Evolutionary conservation across 139 green algal genomes (phyloP), one percentile per base, ranked within the genome.

Genomic region (Tetraselmis striata): DNA sequence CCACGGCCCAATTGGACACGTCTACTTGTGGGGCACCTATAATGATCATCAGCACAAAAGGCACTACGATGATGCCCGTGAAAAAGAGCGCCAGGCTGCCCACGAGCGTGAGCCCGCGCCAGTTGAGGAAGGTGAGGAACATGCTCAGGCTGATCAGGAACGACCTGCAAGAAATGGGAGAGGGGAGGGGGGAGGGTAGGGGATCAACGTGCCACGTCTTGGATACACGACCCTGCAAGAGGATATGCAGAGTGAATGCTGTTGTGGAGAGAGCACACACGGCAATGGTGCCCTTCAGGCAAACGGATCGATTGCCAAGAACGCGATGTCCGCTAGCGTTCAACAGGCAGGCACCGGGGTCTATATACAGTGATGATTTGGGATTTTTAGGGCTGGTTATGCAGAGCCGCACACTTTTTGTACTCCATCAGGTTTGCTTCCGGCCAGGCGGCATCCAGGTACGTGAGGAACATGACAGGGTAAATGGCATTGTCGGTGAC

Each of bases 401-500:
- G n/a, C n/a, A n/a, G n/a, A n/a, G n/a, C n/a, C n/a, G 5, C 45
- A 67, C 18, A 67, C 45, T 18, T 67, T 67, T 67, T 67, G 45
- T 67, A 67, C 11, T 67, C 11, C 45, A 67, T 25, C 45, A 67
- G 45, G 45, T 67, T 18, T 18, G 45, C 45, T 18, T 67, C 45
- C 45, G 45, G 92, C 28, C 93, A 84, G 75, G 94, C 90, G 26
- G 92, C 82, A 76, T 95, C 82, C 74, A 98, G 84, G 86, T 99
- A 98, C 79, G 91, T 90, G 0, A 97, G 88, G 83, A 99, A 94
- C 83, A 99, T 95, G 80, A 98, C 94, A 2, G 96, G 95, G 90
- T 99, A 99, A 2, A 99, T 83, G 29, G 87, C 92, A 90, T 98
- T 98, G 91, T 98, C 95, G 1, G 94, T 93, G 11, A 98, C 95